Conservation (phyloP, 2,329 filamentous ascomycete genomes). For the Colletotrichum sp. region DNA sequence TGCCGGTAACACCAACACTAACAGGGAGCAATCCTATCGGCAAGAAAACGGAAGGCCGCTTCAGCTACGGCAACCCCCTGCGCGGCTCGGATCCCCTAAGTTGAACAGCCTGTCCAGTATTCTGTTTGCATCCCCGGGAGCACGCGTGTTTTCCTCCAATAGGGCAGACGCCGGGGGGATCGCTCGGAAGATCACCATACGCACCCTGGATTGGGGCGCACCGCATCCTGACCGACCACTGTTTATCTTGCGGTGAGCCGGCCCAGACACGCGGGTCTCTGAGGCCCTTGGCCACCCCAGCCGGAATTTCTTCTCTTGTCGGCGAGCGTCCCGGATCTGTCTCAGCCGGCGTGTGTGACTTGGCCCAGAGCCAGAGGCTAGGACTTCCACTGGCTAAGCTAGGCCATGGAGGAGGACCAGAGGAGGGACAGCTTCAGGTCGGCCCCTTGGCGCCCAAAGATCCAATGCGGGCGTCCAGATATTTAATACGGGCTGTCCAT, state of each 20-base stretch:
- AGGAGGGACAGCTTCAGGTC: background rate
- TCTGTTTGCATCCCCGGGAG: background rate
- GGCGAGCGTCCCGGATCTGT: conserved; percentile 4
- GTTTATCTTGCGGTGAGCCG: conserved; percentile 10
- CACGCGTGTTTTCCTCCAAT: conserved; percentile 3
- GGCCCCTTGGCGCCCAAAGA: background rate
- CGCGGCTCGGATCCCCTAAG: background rate
- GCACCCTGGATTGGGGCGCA: conserved; percentile 2
- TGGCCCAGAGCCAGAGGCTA: background rate
- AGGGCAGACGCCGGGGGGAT: background rate
- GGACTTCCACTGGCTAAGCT: background rate
- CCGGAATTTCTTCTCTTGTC: background rate
- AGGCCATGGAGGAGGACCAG: background rate
- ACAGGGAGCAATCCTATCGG: background rate
- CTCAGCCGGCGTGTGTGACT: background rate
- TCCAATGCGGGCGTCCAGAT: background rate
- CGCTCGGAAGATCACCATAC: conserved; percentile 15
- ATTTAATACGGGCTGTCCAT: background rate
- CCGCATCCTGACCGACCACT: background rate
- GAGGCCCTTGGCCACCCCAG: background rate
- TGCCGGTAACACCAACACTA: background rate
- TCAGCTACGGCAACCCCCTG: background rate
- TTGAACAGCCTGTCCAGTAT: background rate
- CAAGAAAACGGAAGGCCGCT: background rate
- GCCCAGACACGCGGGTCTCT: background rate